phyloP scores from a whole-genome alignment of 345 rosid genomes.

The Punica granatum region DNA sequence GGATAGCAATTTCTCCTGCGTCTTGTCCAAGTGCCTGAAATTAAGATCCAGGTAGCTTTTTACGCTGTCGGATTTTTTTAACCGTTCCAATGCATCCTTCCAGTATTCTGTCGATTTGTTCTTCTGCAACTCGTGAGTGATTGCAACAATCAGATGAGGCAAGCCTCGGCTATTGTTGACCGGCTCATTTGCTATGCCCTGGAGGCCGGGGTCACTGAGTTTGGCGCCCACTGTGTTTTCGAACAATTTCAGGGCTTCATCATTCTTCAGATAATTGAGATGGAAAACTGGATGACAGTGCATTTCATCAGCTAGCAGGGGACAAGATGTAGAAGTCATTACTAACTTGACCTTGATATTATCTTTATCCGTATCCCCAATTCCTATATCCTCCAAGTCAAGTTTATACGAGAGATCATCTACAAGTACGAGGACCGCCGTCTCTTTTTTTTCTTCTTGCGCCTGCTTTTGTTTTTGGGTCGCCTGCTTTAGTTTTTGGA shows the following conservation, averaged over 20 bases:
- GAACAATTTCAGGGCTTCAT: neutral
- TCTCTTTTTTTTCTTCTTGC: fast-evolving
- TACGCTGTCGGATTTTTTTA: neutral
- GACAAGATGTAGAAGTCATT: neutral
- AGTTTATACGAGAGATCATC: neutral
- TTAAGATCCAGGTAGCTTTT: neutral
- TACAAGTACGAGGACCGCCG: neutral
- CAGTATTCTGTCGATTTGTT: fast-evolving
- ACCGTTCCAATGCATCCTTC: neutral
- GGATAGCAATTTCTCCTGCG: neutral
- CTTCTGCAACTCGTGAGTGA: neutral
- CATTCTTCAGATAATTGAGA: neutral
- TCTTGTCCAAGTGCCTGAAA: neutral
- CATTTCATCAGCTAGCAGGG: neutral
- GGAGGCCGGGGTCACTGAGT: too few species aligned
- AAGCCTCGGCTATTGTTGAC: neutral
- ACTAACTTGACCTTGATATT: neutral
- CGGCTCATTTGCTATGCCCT: neutral
- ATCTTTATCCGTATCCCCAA: neutral
- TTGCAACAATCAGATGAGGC: neutral
- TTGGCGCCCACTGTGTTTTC: neutral
- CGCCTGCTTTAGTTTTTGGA: too few species aligned
- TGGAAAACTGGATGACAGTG: fast-evolving
- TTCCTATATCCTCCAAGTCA: neutral
- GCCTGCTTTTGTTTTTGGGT: too few species aligned